Base-by-base conservation (phyloP, 257 asterid species). In the Solanum pinnatisectum region DNA sequence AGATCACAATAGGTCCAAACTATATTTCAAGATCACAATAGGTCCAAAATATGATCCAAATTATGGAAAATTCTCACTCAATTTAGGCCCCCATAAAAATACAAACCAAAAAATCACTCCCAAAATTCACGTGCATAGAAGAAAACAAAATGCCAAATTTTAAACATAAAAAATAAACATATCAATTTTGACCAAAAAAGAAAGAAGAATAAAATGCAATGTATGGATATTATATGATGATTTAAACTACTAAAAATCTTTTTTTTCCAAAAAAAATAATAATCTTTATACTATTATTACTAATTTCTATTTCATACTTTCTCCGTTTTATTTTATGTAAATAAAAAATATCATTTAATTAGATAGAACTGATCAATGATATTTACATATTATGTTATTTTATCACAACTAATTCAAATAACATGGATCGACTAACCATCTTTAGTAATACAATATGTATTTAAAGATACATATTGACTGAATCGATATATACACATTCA, bases 141-240 rank as follows among this genome's bases (percentile, higher is more conserved):
- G 11, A 79, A 42, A 79, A 79, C 39, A 79, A 79, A 79, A 79
- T 27, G 85, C 39, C n/a, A 78, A 78, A 78, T 4, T 42, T 25
- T 8, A 78, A 14, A 42, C 65, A 18, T 30, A 12, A 71, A 70
- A 68, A n/a, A 10, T 1, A 59, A 59, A 7, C 65, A 56, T 20
- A 56, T 16, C 65, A 56, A 56, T 18, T 56, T 56, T 16, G 23
- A 16, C 10, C 10, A 7, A n/a, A 65, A 23, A 12, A 67, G 6
- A 15, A 20, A 10, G 16, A 76, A 4, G 13, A 77, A 44, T 44
- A 25, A 44, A 44, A n/a, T 40, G 7, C 3, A 40, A 39, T 40
- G 6, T 22, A 77, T 77, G 32, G 56, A 76, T 76, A 76, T 76
- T 56, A 23, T 76, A 2, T 22, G 82, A 10, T 74, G 20, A 74